Base-by-base conservation (phyloP, 2,329 filamentous ascomycete species). In the Ampelomyces quisqualis region DNA sequence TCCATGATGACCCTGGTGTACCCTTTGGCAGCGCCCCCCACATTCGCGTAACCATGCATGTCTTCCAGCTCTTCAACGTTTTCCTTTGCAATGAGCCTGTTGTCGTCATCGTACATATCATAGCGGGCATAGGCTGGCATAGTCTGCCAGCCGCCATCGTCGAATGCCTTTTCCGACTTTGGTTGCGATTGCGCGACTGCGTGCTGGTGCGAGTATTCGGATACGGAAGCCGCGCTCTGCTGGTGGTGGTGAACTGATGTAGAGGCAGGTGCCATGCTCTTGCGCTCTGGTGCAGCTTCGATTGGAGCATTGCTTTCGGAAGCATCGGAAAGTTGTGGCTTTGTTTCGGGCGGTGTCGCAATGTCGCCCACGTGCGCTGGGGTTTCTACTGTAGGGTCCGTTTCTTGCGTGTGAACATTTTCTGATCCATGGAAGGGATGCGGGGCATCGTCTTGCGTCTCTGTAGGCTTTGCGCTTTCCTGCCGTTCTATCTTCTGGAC, bases 1-100 rank as follows among this genome's bases (percentile, higher is more conserved):
- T 98, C 93, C 57, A 95, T 79, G 49, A 94, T 81, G n/a, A 98
- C 89, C 34, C 90, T 80, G 1, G 93, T 98, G 67, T 98, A 98
- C 4, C 93, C 93, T 69, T 90, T 96, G 26, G 90, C 90, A 7
- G 91, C 91, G 19, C 90, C 90, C 17, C 91, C 90, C 0, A 95
- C 77, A 10, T 85, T 85, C 15, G 76, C 80, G 58, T 95, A 95
- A 28, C 79, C 83, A 47, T 83, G 80, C 30, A 79, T 77, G 39
- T 85, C 84, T 33, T 89, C 84, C 10, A 84, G 80, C 20, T 79
- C 79, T 45, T 85, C 81, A 26, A 78, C 75, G 43, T 85, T 85
- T 55, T 94, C 91, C 49, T 80, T 84, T 9, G 93, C 93, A 51
- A 98, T 77, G 19, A 98, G 77, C 53, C 80, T 87, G 55, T 95